A percentile compares a stretch with the other conserved stretches of the same genome.
Conservation (phyloP, 192 early-diverging fungal genomes). For the Endogone sp. region DNA sequence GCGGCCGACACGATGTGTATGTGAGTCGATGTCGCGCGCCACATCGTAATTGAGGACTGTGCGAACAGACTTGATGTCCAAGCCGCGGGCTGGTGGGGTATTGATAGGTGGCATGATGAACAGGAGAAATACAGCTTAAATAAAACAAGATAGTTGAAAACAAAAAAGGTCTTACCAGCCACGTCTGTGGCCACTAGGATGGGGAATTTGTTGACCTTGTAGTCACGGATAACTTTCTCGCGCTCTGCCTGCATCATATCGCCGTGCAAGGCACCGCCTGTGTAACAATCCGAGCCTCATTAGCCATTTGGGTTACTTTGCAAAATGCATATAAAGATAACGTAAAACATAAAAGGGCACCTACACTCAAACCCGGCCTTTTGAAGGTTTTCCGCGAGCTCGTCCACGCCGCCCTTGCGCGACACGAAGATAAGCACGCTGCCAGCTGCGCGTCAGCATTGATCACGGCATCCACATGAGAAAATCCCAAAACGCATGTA, state of each 20-base stretch:
- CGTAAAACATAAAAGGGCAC: slow-evolving; percentile 13
- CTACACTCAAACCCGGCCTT: slow-evolving; percentile 55
- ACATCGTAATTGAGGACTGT: slow-evolving; percentile 81
- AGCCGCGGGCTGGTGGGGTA: slow-evolving; percentile 51
- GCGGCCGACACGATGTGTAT: slow-evolving; percentile 75
- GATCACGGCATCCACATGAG: neutral
- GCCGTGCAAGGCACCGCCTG: slow-evolving; percentile 66
- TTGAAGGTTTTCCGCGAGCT: slow-evolving; percentile 60
- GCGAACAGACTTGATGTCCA: slow-evolving; percentile 73
- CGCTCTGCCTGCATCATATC: slow-evolving; percentile 75
- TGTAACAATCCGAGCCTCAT: slow-evolving; percentile 6
- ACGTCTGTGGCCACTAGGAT: slow-evolving; percentile 66
- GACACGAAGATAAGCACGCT: slow-evolving; percentile 75
- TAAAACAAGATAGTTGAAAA: neutral
- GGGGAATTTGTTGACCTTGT: slow-evolving; percentile 53
- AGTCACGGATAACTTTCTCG: slow-evolving; percentile 67
- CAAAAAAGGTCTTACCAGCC: slow-evolving; percentile 34
- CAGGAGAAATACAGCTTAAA: neutral
- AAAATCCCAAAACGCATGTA: no score
- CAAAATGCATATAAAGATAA: neutral
- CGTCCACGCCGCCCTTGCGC: slow-evolving; percentile 68
- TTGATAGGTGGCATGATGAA: neutral
- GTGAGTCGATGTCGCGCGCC: slow-evolving; percentile 78
- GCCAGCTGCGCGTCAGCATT: slow-evolving; percentile 31
- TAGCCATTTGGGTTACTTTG: neutral